Conservation (phyloP, 192 early-diverging fungal species). For the Phycomyces nitens region DNA sequence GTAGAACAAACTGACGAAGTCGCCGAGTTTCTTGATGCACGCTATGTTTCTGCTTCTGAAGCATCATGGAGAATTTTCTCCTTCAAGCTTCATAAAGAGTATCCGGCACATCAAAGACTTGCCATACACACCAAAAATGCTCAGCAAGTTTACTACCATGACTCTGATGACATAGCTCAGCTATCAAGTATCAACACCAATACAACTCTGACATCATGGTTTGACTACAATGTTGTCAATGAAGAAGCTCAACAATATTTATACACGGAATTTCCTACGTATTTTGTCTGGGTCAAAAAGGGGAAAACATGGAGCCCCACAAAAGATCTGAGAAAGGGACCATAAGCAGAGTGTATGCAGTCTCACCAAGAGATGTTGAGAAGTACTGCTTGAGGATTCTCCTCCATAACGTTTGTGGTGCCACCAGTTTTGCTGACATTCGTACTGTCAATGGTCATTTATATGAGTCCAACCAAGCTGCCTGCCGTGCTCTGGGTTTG, state of each 20-base stretch:
- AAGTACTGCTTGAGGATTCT: background rate
- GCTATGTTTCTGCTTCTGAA: slow-evolving; percentile 27
- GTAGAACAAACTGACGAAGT: slow-evolving; percentile 4
- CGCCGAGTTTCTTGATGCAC: slow-evolving; percentile 2
- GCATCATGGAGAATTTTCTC: slow-evolving; percentile 27
- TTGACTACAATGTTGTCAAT: background rate
- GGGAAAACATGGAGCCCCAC: no score
- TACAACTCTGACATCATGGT: slow-evolving; percentile 3
- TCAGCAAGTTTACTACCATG: slow-evolving; percentile 2
- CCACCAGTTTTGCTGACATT: background rate
- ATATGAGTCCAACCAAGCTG: background rate
- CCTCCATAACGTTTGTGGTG: background rate
- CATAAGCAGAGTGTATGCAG: background rate
- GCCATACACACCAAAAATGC: slow-evolving; percentile 18
- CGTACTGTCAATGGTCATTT: background rate
- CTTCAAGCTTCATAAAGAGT: slow-evolving; percentile 28
- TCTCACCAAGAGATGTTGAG: background rate
- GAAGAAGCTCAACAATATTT: background rate
- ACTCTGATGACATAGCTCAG: background rate
- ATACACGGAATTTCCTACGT: background rate
- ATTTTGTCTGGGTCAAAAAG: background rate
- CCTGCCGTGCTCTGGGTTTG: background rate
- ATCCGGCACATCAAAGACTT: slow-evolving; percentile 20
- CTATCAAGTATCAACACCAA: background rate
- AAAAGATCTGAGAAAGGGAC: background rate